Percentiles rank a stretch among this genome's conserved stretches.
Evolutionary conservation across 495 filamentous ascomycete species (phyloP).

Genomic region (Patellaria atrata): DNA sequence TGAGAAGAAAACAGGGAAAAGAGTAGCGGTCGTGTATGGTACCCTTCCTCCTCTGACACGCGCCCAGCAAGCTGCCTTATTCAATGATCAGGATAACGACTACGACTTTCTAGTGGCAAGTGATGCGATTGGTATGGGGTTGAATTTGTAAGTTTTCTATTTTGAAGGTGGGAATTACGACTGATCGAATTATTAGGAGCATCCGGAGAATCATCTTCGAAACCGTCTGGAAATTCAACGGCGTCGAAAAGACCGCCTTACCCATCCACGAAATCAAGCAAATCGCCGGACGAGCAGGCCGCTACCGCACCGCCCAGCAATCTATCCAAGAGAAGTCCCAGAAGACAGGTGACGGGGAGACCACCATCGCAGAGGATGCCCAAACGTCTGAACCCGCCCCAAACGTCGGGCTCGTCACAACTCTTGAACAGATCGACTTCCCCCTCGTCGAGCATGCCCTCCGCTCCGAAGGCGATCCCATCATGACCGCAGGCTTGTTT

Average conservation of each 20-base stretch:
- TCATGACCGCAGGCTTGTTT: conserved; percentile 59
- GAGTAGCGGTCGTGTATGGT: conserved; percentile 88
- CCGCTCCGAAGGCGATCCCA: conserved; percentile 42
- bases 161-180: too few relatives aligned
- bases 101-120: conserved; percentile 91
- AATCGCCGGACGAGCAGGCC: conserved; percentile 85
- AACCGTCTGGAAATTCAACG: conserved; percentile 51
- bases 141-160: conserved; percentile 54
- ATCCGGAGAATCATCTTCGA: conserved; percentile 88
- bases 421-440: conserved; percentile 58
- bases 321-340: conserved; percentile 22
- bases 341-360: neutral
- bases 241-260: conserved; percentile 35
- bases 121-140: conserved; percentile 94
- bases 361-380: conserved; percentile 5
- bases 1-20: conserved; percentile 55
- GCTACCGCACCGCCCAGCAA: conserved; percentile 59
- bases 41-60: conserved; percentile 83
- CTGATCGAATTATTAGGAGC: conserved; percentile 34
- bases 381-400: conserved; percentile 2
- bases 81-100: conserved; percentile 88
- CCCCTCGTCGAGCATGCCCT: conserved; percentile 47
- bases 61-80: conserved; percentile 75
- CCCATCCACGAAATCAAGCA: conserved; percentile 75
- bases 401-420: conserved; percentile 62